These are phyloP conservation scores for Fusarium oligoseptatum DNA, from an alignment of 2,329 filamentous ascomycete species.

Conservation along the genomic window DNA sequence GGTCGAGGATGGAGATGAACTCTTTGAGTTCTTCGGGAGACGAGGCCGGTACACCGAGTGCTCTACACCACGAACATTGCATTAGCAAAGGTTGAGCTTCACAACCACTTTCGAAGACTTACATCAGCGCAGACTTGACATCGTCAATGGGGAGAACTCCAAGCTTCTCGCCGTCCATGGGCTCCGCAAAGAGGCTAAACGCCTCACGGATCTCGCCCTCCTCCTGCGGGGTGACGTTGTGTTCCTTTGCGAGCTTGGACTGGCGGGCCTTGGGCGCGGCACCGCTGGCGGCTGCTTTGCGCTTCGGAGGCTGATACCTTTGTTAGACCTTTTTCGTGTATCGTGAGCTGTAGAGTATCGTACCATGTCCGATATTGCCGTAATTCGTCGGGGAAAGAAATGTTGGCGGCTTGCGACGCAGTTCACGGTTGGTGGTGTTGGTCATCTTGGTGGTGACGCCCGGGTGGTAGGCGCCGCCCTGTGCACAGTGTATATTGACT, in stretches of 20 bases:
- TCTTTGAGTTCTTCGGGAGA: constrained; percentile 77
- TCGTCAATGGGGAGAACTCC: constrained; percentile 77
- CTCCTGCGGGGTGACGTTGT: constrained; percentile 86
- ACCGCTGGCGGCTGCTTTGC: constrained; percentile 56
- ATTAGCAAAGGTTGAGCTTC: not conserved
- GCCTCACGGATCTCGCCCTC: constrained; percentile 93
- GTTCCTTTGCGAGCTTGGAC: constrained; percentile 92
- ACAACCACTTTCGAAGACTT: constrained; percentile 48
- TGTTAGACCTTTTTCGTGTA: constrained; percentile 5
- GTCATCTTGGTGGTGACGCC: constrained; percentile 23
- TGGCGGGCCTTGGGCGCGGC: constrained; percentile 64
- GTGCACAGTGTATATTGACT: constrained; percentile 25
- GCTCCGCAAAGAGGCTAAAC: constrained; percentile 83
- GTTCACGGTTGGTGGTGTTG: constrained; percentile 40
- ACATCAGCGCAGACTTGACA: constrained; percentile 81
- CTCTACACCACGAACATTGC: constrained; percentile 62
- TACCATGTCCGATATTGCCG: constrained; percentile 34
- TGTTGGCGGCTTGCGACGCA: constrained; percentile 6
- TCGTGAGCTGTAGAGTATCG: not conserved
- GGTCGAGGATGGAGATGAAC: constrained; percentile 86
- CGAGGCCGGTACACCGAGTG: constrained; percentile 81
- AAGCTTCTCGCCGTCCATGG: constrained; percentile 78
- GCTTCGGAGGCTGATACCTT: constrained; percentile 63
- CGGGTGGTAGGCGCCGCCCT: constrained; percentile 10
- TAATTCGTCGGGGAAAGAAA: not conserved